phyloP scores from a whole-genome alignment of 148 eudicot species.

The Camellia sinensis region DNA sequence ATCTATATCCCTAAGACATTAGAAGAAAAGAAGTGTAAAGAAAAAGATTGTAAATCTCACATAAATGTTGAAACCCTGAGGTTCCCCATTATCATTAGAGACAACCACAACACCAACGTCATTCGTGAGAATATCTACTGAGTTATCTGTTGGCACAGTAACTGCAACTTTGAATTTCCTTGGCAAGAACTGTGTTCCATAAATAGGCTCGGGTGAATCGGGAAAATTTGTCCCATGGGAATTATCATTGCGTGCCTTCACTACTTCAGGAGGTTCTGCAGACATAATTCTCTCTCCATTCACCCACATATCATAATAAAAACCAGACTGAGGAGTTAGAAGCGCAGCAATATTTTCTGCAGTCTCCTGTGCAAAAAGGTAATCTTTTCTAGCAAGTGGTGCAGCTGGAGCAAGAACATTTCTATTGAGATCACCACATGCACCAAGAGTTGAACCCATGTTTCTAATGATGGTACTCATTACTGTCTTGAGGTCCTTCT shows the following conservation, averaged over 20 bases:
- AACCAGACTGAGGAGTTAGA: conserved; percentile 96
- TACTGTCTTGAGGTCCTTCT: conserved; percentile 87
- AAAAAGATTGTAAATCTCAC: conserved; percentile 37
- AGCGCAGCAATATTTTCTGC: conserved; percentile 93
- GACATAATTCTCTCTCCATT: conserved; percentile 93
- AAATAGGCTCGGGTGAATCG: conserved; percentile 95
- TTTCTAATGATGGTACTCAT: conserved; percentile 76
- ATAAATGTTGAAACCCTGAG: conserved; percentile 89
- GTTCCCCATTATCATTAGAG: conserved; percentile 83
- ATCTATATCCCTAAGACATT: not conserved
- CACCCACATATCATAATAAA: conserved; percentile 98
- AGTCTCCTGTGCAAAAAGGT: conserved; percentile 81
- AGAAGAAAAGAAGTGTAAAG: not conserved
- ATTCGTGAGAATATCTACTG: conserved; percentile 89
- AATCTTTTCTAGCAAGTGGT: conserved; percentile 81
- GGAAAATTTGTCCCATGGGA: conserved; percentile 91
- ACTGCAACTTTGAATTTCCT: conserved; percentile 97
- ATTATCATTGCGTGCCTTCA: conserved; percentile 85
- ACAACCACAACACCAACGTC: conserved; percentile 89
- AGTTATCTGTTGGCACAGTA: conserved; percentile 87
- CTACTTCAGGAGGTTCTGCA: conserved; percentile 94
- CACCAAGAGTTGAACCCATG: conserved; percentile 99
- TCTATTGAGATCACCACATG: conserved; percentile 95
- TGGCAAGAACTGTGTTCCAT: conserved; percentile 96
- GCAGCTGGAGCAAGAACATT: conserved; percentile 98